phyloP scores from a whole-genome alignment of 1,284 basidiomycete genomes.

The Fomitopsis pinicola region DNA sequence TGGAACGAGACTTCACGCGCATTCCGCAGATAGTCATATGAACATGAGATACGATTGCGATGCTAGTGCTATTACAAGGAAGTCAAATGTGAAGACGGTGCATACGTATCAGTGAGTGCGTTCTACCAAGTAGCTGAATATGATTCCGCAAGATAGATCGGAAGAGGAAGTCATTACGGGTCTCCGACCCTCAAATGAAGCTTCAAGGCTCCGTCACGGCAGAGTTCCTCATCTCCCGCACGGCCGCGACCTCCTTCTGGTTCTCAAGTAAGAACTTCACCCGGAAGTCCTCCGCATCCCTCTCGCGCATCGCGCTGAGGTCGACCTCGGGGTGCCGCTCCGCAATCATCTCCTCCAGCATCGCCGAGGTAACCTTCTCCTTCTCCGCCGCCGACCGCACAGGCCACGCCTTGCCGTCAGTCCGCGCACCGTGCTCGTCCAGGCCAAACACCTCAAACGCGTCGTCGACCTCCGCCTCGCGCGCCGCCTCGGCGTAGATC shows the following conservation, averaged over 20 bases:
- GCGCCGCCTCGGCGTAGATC: no score
- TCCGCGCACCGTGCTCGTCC: no score
- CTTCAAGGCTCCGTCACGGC: no score
- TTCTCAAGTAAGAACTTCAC: not conserved
- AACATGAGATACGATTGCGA: no score
- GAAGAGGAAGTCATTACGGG: conserved; percentile 38
- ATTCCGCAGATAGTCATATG: not conserved
- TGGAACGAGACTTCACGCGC: no score
- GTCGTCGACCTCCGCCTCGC: no score
- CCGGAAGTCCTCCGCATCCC: not conserved
- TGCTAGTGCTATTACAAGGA: conserved; percentile 7
- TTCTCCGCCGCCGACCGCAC: no score
- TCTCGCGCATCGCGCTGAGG: not conserved
- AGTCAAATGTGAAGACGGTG: not conserved
- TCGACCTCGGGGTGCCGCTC: no score
- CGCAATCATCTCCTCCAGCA: no score
- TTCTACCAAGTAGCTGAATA: not conserved
- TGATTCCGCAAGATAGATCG: conserved; percentile 15
- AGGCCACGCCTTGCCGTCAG: no score
- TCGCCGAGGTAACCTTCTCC: no score
- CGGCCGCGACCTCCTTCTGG: not conserved
- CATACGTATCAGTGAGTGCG: conserved; percentile 1
- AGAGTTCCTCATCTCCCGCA: not conserved
- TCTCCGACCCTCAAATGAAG: not conserved
- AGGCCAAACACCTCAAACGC: no score